Evolutionary conservation across 441 rosid genomes (phyloP).

Genomic region (Syzygium malaccense): DNA sequence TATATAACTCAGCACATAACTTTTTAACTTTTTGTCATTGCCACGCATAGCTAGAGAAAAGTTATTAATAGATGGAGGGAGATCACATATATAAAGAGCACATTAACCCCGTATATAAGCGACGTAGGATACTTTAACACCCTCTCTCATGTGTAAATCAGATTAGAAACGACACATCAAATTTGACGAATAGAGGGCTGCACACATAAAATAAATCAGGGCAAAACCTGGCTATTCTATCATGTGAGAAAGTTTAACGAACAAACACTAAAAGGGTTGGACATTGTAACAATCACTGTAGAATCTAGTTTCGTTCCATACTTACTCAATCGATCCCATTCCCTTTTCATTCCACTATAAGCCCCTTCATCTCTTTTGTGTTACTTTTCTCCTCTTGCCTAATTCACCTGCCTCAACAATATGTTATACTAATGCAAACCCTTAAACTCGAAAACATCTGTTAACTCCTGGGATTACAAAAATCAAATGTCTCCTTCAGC

Average conservation of each 20-base stretch:
- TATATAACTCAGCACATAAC: neutral
- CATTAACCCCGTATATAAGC: neutral
- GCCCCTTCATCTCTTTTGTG: neutral
- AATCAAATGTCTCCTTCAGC: neutral
- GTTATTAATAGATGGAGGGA: neutral
- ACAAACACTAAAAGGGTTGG: neutral
- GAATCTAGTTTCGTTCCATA: neutral
- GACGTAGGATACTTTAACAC: neutral
- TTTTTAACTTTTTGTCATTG: neutral
- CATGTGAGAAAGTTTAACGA: neutral
- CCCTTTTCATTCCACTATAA: neutral
- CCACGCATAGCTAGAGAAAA: neutral
- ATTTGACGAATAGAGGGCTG: neutral
- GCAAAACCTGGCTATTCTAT: rapidly evolving
- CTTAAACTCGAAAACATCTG: neutral
- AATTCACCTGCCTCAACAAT: neutral
- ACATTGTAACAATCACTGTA: rapidly evolving
- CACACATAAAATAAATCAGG: neutral
- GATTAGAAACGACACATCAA: neutral
- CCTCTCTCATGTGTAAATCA: neutral
- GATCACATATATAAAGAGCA: neutral
- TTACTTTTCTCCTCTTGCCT: neutral
- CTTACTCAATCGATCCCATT: neutral
- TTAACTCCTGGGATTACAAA: neutral
- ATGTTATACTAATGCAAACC: neutral